Percentiles rank a stretch among this genome's conserved stretches.
These are phyloP conservation scores for Colletotrichum nymphaeae DNA, from an alignment of 2,329 filamentous ascomycete species.

Conservation along the genomic window DNA sequence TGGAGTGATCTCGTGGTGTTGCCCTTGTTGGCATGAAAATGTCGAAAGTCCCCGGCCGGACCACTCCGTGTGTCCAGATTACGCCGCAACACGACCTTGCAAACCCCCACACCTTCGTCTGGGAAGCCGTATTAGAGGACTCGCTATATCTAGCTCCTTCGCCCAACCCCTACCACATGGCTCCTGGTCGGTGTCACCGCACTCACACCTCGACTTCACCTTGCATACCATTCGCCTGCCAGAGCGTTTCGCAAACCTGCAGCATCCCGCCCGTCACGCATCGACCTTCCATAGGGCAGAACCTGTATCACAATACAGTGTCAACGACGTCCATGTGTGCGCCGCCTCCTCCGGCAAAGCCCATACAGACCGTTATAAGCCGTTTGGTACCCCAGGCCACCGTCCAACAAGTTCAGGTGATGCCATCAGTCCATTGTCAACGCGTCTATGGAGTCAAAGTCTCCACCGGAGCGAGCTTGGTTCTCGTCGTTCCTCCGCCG, in stretches of 20 bases:
- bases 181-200: slow-evolving; percentile 17
- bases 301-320: not conserved
- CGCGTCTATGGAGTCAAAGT: slow-evolving; percentile 56
- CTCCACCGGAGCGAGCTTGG: slow-evolving; percentile 52
- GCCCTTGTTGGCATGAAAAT: slow-evolving; percentile 5
- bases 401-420: slow-evolving; percentile 46
- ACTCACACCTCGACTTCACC: slow-evolving; percentile 9
- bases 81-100: not conserved
- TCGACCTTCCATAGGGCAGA: slow-evolving; percentile 28
- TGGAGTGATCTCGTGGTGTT: slow-evolving; percentile 7
- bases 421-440: slow-evolving; percentile 52
- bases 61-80: not conserved
- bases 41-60: not conserved
- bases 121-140: slow-evolving; percentile 1
- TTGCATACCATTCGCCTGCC: slow-evolving; percentile 20
- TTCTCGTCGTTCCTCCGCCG: slow-evolving; percentile 56
- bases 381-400: slow-evolving; percentile 45
- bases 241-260: slow-evolving; percentile 34
- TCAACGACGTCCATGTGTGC: slow-evolving; percentile 42
- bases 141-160: slow-evolving; percentile 30
- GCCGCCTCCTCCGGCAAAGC: slow-evolving; percentile 43
- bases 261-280: slow-evolving; percentile 30
- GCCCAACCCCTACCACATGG: slow-evolving; percentile 25
- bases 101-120: not conserved
- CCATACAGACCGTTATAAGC: slow-evolving; percentile 50